Percentiles rank a stretch among this genome's conserved stretches.
phyloP scores from a whole-genome alignment of 1,139 yeast genomes.

The Kodamaea sp. region DNA sequence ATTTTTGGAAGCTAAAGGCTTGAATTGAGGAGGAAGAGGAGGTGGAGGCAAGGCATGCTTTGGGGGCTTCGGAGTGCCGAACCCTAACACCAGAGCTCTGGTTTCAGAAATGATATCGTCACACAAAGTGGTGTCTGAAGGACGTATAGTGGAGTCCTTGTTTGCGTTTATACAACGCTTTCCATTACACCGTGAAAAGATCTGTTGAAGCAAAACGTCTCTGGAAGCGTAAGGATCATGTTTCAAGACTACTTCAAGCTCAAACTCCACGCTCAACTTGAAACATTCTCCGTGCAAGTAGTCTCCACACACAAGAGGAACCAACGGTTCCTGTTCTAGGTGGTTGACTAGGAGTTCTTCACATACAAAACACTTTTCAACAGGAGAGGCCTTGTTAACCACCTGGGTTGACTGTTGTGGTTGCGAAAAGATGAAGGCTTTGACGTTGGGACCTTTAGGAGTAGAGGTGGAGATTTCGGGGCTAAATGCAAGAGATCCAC shows the following conservation, averaged over 20 bases:
- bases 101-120: background rate
- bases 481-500: too few relatives aligned
- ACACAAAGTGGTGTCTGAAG: background rate
- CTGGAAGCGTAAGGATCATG: background rate
- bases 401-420: constrained; percentile 10
- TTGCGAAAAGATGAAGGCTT: constrained; percentile 24
- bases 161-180: background rate
- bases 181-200: background rate
- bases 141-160: background rate
- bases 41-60: background rate
- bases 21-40: background rate
- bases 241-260: constrained; percentile 5
- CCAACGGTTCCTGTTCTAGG: constrained; percentile 33
- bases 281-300: constrained; percentile 42
- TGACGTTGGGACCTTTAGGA: constrained; percentile 31
- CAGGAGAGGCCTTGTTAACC: constrained; percentile 1
- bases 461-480: too few relatives aligned
- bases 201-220: background rate
- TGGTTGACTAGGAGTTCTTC: constrained; percentile 35
- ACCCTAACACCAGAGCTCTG: background rate
- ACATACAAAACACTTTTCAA: constrained; percentile 37
- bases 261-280: constrained; percentile 19
- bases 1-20: background rate
- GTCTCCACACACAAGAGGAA: constrained; percentile 41
- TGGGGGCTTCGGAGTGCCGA: background rate